Base-by-base conservation (phyloP, 805 yeast genomes). In the Myxozyma sirexii region DNA sequence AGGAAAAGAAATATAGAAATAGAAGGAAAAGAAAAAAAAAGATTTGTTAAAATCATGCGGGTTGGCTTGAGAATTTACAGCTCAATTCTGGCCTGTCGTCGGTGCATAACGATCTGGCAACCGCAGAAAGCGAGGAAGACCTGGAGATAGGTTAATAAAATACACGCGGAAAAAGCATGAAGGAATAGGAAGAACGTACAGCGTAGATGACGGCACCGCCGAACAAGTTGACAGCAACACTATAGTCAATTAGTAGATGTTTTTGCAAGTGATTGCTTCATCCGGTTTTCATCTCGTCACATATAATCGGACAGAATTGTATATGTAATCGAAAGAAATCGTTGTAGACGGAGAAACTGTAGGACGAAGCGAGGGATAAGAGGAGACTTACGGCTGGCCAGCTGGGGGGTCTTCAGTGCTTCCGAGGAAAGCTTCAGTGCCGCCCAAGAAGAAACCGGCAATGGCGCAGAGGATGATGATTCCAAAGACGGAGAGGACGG, bases 361-460 rank as follows among this genome's bases (percentile, higher is more conserved):
- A 6, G n/a, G 42, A 17, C 42, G 39, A 24, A 19, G 51, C 10
- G 24, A 13, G 50, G 24, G 17, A 53, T 13, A 23, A 17, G 44
- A 2, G 13, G n/a, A 24, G 56, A 77, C 80, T 71, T 68, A 76
- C 81, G 94, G 96, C 64, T 84, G 84, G 15, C 98, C 98, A 71
- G 94, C 94, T 67, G 83, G 89, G 13, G 99, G 99, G 71, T 92
- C 97, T 67, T 80, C 85, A 62, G 84, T 84, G 41, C 97, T 88
- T 3, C 99, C 99, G 77, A 91, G 86, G 88, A 93, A 86, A 21
- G 96, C 81, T 76, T 93, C 98, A 73, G 90, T 96, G 66, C 85
- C 88, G 37, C 77, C 78, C 67, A 87, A 79, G 78, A 94, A 93
- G 64, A 93, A 80, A 67, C 84, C 83, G 19, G 96, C 99, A 68